Evolutionary conservation across 345 rosid genomes (phyloP), one percentile per base, ranked within the genome.

Genomic region (Eucalyptus dawsonii): DNA sequence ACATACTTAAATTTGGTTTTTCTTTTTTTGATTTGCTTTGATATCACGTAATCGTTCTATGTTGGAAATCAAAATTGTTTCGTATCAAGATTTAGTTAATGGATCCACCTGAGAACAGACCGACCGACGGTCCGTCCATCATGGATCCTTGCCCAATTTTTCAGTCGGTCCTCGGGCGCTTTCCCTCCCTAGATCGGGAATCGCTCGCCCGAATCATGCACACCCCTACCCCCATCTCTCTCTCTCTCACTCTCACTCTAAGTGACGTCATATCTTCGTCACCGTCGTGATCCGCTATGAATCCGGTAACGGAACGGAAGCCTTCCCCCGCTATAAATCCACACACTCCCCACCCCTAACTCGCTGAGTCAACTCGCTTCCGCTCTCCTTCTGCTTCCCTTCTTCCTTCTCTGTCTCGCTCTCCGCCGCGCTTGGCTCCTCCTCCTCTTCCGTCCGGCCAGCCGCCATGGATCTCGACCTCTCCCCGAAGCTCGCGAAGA

Each of bases 391-490:
- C 3, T 6, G 44, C 40, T 50, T 31, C 11, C 44, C 42, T 29
- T 19, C 45, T 50, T 50, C 34, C 7, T 21, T 17, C 44, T 29
- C 24, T 16, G 14, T 22, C 87, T 9, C 87, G 3, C 37, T 27
- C 31, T 86, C 34, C 27, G 19, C 1, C 42, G 34, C n/a, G 31
- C 25, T 37, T 13, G 14, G 24, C 44, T 49, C 27, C 1, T 50
- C 7, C 31, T 60, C 31, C n/a, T 6, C 67, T 12, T 60, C 67
- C 19, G 51, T 44, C 50, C 31, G 17, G 76, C 76, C 21, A 25
- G 81, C 40, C 67, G 89, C 86, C 40, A 97, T 97, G 97, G 99
- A 96, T 19, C 88, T 98, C 89, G 98, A 97, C 94, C 95, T 98
- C 34, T 34, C 99, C 56, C 98, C 98, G 1, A 96, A 88, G 90